phyloP scores from a whole-genome alignment of 805 yeast species.

The Metschnikowia rubicola region DNA sequence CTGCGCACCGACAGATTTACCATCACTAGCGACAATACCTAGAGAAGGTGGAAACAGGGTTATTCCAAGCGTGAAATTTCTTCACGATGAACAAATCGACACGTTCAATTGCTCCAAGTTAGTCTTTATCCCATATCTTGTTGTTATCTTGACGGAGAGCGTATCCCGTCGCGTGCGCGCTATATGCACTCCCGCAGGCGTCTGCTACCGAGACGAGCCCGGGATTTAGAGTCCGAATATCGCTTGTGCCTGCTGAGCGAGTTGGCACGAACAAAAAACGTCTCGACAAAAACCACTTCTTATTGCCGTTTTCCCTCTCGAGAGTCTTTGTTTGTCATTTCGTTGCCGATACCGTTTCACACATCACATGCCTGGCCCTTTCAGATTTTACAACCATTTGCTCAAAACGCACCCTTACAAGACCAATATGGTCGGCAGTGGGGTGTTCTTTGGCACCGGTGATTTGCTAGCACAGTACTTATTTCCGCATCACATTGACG shows the following conservation, averaged over 20 bases:
- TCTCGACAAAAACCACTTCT: background rate
- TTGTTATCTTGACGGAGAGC: no score
- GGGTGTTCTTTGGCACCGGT: constrained; percentile 42
- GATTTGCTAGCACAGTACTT: constrained; percentile 41
- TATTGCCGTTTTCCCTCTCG: background rate
- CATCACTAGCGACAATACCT: no score
- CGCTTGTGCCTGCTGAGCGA: constrained; percentile 10
- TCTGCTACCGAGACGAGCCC: background rate
- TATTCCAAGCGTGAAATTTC: no score
- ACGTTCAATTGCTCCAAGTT: no score
- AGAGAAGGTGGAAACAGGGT: no score
- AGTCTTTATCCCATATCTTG: no score
- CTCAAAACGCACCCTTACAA: constrained; percentile 46
- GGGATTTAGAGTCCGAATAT: constrained; percentile 9
- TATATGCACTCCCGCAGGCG: no score
- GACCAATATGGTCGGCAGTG: constrained; percentile 55
- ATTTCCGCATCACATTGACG: constrained; percentile 31
- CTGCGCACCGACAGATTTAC: no score
- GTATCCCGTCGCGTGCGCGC: no score
- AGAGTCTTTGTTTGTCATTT: background rate
- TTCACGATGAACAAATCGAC: no score
- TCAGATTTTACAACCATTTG: constrained; percentile 21
- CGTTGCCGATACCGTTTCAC: background rate
- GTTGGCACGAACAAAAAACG: background rate
- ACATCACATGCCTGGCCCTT: constrained; percentile 13